Percentiles rank a stretch among this genome's conserved stretches.
Conservation (phyloP, 345 rosid genomes). For the Boechera stricta region DNA sequence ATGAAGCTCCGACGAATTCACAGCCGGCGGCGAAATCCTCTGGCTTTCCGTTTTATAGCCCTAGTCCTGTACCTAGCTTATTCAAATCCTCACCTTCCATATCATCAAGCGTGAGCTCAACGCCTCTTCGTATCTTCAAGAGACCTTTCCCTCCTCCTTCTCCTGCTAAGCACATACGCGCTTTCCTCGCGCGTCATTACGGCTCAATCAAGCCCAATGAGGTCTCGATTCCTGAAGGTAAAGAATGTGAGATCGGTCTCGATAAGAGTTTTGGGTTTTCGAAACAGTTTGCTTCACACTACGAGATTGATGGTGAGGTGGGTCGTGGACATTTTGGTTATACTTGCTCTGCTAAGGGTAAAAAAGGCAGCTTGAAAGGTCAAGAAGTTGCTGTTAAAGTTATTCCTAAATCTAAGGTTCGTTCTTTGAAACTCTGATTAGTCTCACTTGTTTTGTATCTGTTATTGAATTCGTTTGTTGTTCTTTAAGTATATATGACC, state of each 20-base stretch:
- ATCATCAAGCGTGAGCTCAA: conserved; percentile 70
- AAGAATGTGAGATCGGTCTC: conserved; percentile 70
- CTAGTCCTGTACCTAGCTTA: conserved; percentile 83
- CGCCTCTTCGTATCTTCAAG: conserved; percentile 91
- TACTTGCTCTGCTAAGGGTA: conserved; percentile 88
- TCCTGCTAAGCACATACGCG: conserved; percentile 92
- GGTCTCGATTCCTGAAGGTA: conserved; percentile 84
- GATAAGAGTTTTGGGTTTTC: conserved; percentile 89
- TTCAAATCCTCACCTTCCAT: conserved; percentile 88
- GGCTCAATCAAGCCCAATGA: conserved; percentile 82
- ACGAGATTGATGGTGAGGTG: conserved; percentile 88
- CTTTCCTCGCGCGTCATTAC: conserved; percentile 79
- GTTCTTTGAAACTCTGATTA: not conserved
- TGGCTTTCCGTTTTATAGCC: conserved; percentile 82
- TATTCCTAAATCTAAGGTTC: conserved; percentile 89
- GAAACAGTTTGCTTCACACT: conserved; percentile 68
- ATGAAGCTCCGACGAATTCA: conserved; percentile 46
- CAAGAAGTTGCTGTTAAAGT: conserved; percentile 92
- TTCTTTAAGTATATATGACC: not conserved
- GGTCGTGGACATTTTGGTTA: conserved; percentile 97
- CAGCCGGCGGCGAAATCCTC: conserved; percentile 59
- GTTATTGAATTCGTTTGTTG: not conserved
- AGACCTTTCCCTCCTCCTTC: conserved; percentile 99
- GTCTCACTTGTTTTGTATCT: not conserved
- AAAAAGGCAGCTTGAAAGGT: conserved; percentile 80